Evolutionary conservation across 176 grass and related monocot genomes (phyloP).

Genomic region (Rhynchospora pubera): DNA sequence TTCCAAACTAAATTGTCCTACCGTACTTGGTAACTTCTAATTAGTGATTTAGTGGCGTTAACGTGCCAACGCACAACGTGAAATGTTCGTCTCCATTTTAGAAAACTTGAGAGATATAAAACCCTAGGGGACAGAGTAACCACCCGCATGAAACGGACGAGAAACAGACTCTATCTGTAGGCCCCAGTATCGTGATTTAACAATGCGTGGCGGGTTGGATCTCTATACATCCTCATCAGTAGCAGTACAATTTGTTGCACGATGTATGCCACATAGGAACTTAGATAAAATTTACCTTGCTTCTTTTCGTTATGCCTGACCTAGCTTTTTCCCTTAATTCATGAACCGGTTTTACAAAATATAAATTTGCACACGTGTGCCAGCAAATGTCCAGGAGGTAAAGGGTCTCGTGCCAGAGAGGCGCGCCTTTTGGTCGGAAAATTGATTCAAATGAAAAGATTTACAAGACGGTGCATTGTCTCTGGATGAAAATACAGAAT

Average conservation of each 20-base stretch:
- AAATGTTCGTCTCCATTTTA: background rate
- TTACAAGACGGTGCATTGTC: no score
- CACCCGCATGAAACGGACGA: background rate
- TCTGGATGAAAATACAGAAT: no score
- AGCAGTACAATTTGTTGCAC: background rate
- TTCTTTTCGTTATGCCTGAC: background rate
- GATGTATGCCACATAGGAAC: background rate
- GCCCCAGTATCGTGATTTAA: background rate
- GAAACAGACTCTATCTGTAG: background rate
- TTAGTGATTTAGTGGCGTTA: no score
- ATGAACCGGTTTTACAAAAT: background rate
- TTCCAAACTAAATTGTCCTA: no score
- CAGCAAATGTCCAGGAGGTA: constrained; percentile 15
- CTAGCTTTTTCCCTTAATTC: no score
- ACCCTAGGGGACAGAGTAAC: background rate
- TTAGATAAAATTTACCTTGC: background rate
- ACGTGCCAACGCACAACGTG: no score
- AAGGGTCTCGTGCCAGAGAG: background rate
- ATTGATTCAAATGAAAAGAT: background rate
- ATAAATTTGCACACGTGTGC: constrained; percentile 11
- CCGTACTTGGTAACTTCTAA: no score
- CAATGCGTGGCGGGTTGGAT: background rate
- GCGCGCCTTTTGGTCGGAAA: background rate
- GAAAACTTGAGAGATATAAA: background rate
- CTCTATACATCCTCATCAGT: background rate